These are phyloP conservation scores for Trapa bicornis DNA, from an alignment of 345 rosid species.

Conservation along the genomic window DNA sequence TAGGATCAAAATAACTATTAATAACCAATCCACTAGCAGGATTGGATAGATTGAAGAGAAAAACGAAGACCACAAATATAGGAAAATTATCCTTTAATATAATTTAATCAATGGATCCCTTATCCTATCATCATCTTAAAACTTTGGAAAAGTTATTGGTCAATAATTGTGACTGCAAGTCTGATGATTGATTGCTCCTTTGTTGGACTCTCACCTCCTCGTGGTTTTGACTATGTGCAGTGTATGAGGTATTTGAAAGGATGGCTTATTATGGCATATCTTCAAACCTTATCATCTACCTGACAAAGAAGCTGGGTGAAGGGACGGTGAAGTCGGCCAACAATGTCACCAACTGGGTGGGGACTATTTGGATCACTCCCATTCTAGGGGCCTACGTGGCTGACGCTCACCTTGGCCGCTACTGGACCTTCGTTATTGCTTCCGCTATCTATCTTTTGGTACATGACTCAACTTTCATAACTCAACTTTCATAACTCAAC, in stretches of 20 bases:
- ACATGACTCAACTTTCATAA: neutral
- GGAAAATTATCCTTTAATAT: neutral
- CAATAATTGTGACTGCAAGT: neutral
- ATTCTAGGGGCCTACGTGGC: slow-evolving; percentile 81
- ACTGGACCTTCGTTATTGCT: slow-evolving; percentile 55
- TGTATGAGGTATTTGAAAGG: slow-evolving; percentile 72
- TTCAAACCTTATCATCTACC: slow-evolving; percentile 53
- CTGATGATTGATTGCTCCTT: neutral
- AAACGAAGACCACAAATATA: too few relatives aligned
- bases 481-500: neutral
- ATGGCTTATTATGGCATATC: slow-evolving; percentile 91
- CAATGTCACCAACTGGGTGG: slow-evolving; percentile 92
- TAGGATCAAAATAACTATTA: too few relatives aligned
- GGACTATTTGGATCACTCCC: slow-evolving; percentile 75
- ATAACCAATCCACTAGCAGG: too few relatives aligned
- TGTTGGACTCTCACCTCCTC: neutral
- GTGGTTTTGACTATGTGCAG: slow-evolving; percentile 18
- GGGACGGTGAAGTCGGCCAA: slow-evolving; percentile 79
- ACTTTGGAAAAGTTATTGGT: neutral
- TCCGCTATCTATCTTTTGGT: slow-evolving; percentile 46
- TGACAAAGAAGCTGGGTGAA: slow-evolving; percentile 67
- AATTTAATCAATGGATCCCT: neutral
- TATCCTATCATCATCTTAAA: neutral
- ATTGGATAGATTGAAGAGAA: too few relatives aligned
- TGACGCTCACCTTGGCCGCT: slow-evolving; percentile 82